Evolutionary conservation across 306 rosid genomes (phyloP), one percentile per base, ranked within the genome.

Genomic region (Casuarina cunninghamiana): DNA sequence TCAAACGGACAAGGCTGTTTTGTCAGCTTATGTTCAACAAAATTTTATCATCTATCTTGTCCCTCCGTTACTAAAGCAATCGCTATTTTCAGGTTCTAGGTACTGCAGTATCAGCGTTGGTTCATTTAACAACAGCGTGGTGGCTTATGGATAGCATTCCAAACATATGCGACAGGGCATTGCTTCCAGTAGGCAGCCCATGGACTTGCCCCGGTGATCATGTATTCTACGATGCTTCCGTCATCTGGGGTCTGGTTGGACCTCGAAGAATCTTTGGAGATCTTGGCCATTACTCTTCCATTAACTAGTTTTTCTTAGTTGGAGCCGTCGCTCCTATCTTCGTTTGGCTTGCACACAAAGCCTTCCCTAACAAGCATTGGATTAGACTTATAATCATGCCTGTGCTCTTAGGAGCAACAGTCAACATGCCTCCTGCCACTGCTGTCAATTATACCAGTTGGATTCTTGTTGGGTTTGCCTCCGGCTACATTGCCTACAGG

Each of bases 131-230:
- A 79, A 91, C 97, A 73, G 90, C 96, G 6, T 93, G 97, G 97
- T 90, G 96, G 94, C 89, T 93, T 3, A 89, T 93, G 89, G 81
- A 69, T 71, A 85, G 89, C 44, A 69, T 93, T 51, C 96, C 96
- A 50, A 26, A 85, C 73, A 60, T 93, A 77, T 93, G 96, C 38
- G 80, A 93, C 3, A 75, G 94, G 81, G 88, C 80, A 11, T 66
- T 83, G 61, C 94, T 93, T 72, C 93, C 94, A 50, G 10, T 75
- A 19, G 94, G 90, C 10, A 93, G 94, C 81, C 96, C 94, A 8
- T 93, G 97, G 97, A 93, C 96, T 26, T 91, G 97, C 63, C 97
- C 97, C 0, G 77, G 90, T 3, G 97, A 93, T 83, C 97, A 91
- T 50, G 96, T 93, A n/a, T 93, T 93, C 88, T 93, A 93, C 13